phyloP scores from a whole-genome alignment of 306 rosid genomes.

The Sicyos baderoa region DNA sequence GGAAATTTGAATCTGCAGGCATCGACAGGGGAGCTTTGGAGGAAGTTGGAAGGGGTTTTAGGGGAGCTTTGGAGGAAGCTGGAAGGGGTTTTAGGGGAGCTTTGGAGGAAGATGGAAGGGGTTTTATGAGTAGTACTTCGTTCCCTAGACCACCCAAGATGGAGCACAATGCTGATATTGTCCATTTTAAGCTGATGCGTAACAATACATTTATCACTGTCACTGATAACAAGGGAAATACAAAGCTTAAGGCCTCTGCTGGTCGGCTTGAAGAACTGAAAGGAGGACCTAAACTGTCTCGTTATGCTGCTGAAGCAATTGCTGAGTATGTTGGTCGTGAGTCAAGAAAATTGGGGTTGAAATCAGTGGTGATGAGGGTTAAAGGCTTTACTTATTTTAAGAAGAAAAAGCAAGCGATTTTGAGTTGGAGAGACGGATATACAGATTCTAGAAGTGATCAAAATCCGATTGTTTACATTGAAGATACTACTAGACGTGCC shows the following conservation, averaged over 20 bases:
- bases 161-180: constrained; percentile 60
- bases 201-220: constrained; percentile 68
- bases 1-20: constrained; percentile 34
- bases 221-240: constrained; percentile 61
- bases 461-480: constrained; percentile 52
- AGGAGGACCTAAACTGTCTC: constrained; percentile 54
- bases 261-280: constrained; percentile 59
- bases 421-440: constrained; percentile 67
- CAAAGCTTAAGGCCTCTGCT: constrained; percentile 51
- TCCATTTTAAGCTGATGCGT: constrained; percentile 63
- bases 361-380: constrained; percentile 69
- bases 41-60: constrained; percentile 28
- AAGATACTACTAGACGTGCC: constrained; percentile 59
- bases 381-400: constrained; percentile 58
- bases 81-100: background rate
- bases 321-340: constrained; percentile 70
- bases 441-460: constrained; percentile 38
- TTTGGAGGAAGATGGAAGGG: background rate
- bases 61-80: background rate
- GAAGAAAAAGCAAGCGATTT: constrained; percentile 65
- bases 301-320: constrained; percentile 66
- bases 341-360: constrained; percentile 50
- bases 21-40: constrained; percentile 51
- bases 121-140: constrained; percentile 11
- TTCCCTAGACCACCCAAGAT: constrained; percentile 19